Base-by-base conservation (phyloP, 495 filamentous ascomycete species). In the Emericellopsis terricola region DNA sequence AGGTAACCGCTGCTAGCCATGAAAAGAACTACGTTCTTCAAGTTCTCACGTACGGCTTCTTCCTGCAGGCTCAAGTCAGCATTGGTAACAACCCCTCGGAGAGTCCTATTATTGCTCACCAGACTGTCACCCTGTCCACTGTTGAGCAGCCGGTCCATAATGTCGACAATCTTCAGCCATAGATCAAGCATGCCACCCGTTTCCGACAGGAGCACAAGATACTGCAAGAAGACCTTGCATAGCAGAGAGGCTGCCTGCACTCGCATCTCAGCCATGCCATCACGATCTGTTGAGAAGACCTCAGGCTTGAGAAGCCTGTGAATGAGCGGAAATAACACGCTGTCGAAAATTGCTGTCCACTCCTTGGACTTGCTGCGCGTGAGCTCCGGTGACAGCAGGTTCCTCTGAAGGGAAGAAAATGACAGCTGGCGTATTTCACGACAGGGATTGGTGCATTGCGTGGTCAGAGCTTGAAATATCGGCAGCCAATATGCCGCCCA, bases 401-500 rank as follows among this genome's bases (percentile, higher is more conserved):
- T 73, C 28, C 82, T 71, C 47, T 96, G 87, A 6, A 99, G 64
- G 2, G 71, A 82, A n/a, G 76, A 72, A 41, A 96, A 76, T 8
- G 89, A 79, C 47, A 89, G 71, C 41, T 86, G 77, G 2, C 89
- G 73, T 31, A 99, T 83, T 50, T 92, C 85, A 28, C 89, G 81
- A 49, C 85, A 94, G 5, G 91, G 86, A 47, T 96, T 99, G 40
- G 80, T 77, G 56, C 83, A 94, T 56, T 97, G 89, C 7, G 70
- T 69, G 7, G 81, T 89, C 19, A 96, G 59, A 9, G 81, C 76
- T 39, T 78, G 71, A 58, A 97, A 87, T 20, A 96, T 87, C 15
- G 86, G 91, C 11, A 85, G 76, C 89, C 89, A 99, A 51, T 99
- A 99, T 10, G 91, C 82, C 19, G 81, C 81, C 89, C 89, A 99